Evolutionary conservation across 2,329 filamentous ascomycete genomes (phyloP), one percentile per base, ranked within the genome.

Genomic region (Fusarium hostae): DNA sequence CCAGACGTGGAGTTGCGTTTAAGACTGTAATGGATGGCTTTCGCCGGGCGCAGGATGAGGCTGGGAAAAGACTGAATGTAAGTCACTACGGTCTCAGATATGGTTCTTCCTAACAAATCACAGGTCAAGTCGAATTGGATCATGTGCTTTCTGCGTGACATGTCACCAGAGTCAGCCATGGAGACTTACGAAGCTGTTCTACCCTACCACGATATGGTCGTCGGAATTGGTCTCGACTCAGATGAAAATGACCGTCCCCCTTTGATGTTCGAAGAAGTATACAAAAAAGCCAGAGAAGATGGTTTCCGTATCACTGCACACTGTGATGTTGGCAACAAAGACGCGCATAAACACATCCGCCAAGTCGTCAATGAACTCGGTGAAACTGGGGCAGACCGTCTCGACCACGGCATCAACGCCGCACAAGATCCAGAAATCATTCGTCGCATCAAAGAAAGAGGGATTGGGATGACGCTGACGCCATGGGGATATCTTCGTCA

Each of bases 391-490:
- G 87, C 88, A 24, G 83, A 87, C 78, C 87, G 92, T 30, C 92
- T 94, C 70, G 92, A 94, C 77, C 92, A 95, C 76, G 92, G 92
- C 2, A 88, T 94, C 55, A 86, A 88, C 15, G 84, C 92, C 6
- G 83, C 87, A 5, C 85, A 91, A 41, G 88, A 92, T 66, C 78
- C 83, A 0, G 82, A 79, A 24, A 81, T 94, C n/a, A 81, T 93
- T 76, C 72, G 82, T 58, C 82, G 86, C 20, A 84, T 94, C 13
- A 89, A 86, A 2, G 76, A 81, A 9, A 82, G 87, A 41, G 82
- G 85, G 12, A 88, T 88, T 20, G 75, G 94, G 75, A 80, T 94
- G 66, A 92, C 91, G 0, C 82, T 93, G 34, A 94, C 92, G 74
- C 92, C 92, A 1, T 76, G 65, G 66, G 76, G 68, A 10, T 78